Evolutionary conservation across 83 land plant species (phyloP), one percentile per base, ranked within the genome.

Genomic region (Diphasiastrum complanatum): DNA sequence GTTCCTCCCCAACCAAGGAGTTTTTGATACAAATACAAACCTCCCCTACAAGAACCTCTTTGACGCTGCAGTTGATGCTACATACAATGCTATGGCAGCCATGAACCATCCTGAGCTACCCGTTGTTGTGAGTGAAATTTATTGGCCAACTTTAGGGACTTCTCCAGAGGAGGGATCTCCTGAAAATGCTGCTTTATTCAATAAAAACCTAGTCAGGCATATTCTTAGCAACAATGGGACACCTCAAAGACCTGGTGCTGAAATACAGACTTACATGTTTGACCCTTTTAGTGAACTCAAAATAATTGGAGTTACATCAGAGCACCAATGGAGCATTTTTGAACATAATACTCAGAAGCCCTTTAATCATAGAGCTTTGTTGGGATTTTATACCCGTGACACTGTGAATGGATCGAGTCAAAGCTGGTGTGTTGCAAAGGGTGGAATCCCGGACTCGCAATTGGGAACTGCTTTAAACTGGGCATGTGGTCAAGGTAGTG

Each of bases 1-100:
- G 6, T 28, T 54, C 11, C 12, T 8, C 12, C n/a, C n/a, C n/a
- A 54, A 54, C 58, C 29, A 22, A 6, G 58, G 58, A 5, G n/a
- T 30, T 25, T 6, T 6, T 5, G 58, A 54, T 33, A 5, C 29
- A 28, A 28, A 54, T 25, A 23, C 58, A 6, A 25, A 25, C n/a
- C 58, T 54, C 11, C 29, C 24, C 29, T 54, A 54, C 33, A 18
- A n/a, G 33, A 54, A 54, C 33, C 33, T 54, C 6, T 54, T 54
- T 25, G 58, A 54, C 29, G 58, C 58, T 28, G 33, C 11, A 14
- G 25, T 54, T 25, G 58, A 54, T 28, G 58, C 58, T 14, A 18
- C 25, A 18, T 54, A 26, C 33, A 18, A 30, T 25, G 58, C 58
- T 5, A 54, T 54, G 58, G 58, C 36, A 22, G 6, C 11, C 16